phyloP scores from a whole-genome alignment of 768 basidiomycete genomes.

The Tulasnella sp. region DNA sequence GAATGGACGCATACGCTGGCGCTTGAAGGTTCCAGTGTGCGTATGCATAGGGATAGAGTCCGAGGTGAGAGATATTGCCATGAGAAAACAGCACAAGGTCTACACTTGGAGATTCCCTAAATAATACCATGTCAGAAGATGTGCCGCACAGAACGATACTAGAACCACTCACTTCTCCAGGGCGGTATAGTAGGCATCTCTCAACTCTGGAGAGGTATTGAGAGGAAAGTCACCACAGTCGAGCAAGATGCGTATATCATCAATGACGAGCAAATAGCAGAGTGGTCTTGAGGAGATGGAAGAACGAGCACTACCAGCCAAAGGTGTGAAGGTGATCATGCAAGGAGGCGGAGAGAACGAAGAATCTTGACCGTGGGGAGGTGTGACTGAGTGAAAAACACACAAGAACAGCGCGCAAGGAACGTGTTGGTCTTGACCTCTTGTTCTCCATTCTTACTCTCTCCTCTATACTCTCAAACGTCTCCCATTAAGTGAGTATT shows the following conservation, averaged over 20 bases:
- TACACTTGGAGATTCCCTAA: constrained; percentile 48
- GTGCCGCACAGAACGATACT: neutral
- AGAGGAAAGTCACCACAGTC: constrained; percentile 89
- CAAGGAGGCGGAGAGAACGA: neutral
- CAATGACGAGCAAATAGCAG: constrained; percentile 84
- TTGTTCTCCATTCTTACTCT: constrained; percentile 3
- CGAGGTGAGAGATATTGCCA: constrained; percentile 80
- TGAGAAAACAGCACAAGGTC: constrained; percentile 91
- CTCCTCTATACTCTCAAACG: constrained; percentile 4
- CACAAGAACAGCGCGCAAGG: constrained; percentile 10
- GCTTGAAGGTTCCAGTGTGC: constrained; percentile 80
- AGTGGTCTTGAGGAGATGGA: constrained; percentile 27
- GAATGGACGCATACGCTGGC: constrained; percentile 87
- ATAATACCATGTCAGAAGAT: neutral
- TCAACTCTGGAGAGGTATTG: constrained; percentile 41
- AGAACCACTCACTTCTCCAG: constrained; percentile 53
- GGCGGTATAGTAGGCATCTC: constrained; percentile 52
- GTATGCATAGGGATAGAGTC: constrained; percentile 88
- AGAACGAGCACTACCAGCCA: constrained; percentile 73
- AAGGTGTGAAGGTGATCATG: constrained; percentile 93
- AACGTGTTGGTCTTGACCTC: constrained; percentile 6
- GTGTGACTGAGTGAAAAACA: constrained; percentile 9
- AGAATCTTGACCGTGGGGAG: constrained; percentile 9
- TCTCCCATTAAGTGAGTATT: constrained; percentile 12
- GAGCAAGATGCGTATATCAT: constrained; percentile 85